Evolutionary conservation across 768 basidiomycete species (phyloP), one percentile per base, ranked within the genome.

Genomic region (Tylopilus intermedius): DNA sequence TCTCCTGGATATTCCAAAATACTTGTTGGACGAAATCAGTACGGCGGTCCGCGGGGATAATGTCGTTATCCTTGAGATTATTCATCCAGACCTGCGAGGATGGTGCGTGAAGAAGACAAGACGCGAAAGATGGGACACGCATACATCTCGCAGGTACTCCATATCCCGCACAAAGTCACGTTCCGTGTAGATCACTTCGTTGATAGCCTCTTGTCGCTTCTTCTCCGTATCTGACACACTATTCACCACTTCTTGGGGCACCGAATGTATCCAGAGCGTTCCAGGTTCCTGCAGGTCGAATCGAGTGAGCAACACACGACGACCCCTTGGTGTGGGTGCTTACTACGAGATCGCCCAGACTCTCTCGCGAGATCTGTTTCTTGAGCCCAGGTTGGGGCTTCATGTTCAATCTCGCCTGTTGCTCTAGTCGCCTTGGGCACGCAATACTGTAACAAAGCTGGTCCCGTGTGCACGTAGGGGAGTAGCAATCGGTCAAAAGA

Each of bases 1-100:
- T 94, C 58, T 96, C 94, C 59, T 86, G 82, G 21, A 97, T 78
- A 66, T 99, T 99, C 96, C 96, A 98, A 72, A 99, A 98, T 42
- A 98, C 94, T 64, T 96, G 94, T 26, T 84, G 79, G 30, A 97
- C 75, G 69, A 99, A 96, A 62, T 90, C 88, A 21, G 84, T 83
- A 18, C 90, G 81, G 45, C 90, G 79, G 0, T 79, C 75, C 32
- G 79, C 74, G 2, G 93, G 86, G 46, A 98, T 86, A 66, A 93
- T 80, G 54, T 90, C 79, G 37, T 62, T 80, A 45, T 86, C 83
- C 62, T 85, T 83, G 26, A 98, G 77, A 2, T 88, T 89, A 54
- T 87, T 88, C 49, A 96, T 81, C 96, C 96, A 99, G 49, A 79
- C 77, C 93, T 95, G 53, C 18, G 44, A 24, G 56, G 27, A 45